Base-by-base conservation (phyloP, 192 early-diverging fungal species). In the Dimargaris verticillata region DNA sequence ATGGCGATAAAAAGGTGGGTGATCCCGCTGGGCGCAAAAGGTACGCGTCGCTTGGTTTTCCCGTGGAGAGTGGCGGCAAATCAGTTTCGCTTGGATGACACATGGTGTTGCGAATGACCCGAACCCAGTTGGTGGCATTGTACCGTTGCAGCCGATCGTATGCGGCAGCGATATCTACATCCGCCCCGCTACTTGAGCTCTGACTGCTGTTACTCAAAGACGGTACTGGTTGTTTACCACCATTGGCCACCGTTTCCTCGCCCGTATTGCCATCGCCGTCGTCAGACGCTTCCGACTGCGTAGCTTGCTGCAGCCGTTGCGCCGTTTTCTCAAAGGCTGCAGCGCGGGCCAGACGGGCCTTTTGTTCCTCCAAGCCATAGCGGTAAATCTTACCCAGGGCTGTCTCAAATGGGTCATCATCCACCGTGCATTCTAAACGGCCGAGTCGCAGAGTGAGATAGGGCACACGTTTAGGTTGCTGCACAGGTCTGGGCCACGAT, bases 391-490 rank as follows among this genome's bases (percentile, higher is more conserved):
- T 66, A 6, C 68, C 60, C 45, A 78, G 62, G 5, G 76, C 76
- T 0, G 72, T 78, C 58, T 78, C 76, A 59, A 78, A 69, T 18
- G 76, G 76, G 44, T 78, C 76, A 22, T 78, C 76, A 50, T 78
- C 72, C 2, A 78, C 58, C 66, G 70, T 66, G 55, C 72, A 58
- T n/a, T 51, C 67, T 26, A 73, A 68, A 58, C 70, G 63, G 28
- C 66, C 66, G 0, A 68, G 70, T 29, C 70, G 68, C 18, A 78
- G 65, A 28, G 65, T 64, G 42, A 78, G 65, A 0, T 68, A 70
- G 0, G 75, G 75, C 5, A 77, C 66, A 24, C 71, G 69, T 17
- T 74, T 70, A 0, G 75, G 70, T 60, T 63, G 66, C 0, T n/a
- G 14, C 26, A 77, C 57, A 2, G 64, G 53, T 0, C 64, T 69